A percentile compares a stretch with the other conserved stretches of the same genome.
These are phyloP conservation scores for Plasmodium vivax DNA, from an alignment of 169 alveolate species.

Conservation along the genomic window DNA sequence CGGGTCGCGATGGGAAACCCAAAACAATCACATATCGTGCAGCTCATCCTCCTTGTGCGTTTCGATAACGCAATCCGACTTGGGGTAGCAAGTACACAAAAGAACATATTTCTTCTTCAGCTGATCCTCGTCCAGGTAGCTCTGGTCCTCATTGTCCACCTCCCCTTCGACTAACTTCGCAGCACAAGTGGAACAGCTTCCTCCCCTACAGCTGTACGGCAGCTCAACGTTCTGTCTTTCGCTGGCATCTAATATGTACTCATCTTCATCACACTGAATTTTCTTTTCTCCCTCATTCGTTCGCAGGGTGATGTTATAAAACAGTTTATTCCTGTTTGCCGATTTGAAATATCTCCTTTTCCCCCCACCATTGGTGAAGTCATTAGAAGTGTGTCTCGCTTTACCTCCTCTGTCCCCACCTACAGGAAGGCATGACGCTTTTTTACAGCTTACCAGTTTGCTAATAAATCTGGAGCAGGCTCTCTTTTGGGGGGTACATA, in stretches of 20 bases:
- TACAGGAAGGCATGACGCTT: conserved; percentile 3
- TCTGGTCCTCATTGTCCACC: conserved; percentile 87
- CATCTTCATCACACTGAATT: conserved; percentile 87
- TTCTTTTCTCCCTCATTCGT: conserved; percentile 83
- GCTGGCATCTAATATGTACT: conserved; percentile 89
- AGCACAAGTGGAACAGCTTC: conserved; percentile 91
- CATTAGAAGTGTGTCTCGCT: background rate
- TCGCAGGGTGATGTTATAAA: conserved; percentile 69
- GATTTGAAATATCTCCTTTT: conserved; percentile 31
- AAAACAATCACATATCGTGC: conserved; percentile 41
- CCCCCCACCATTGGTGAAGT: background rate
- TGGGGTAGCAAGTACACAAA: conserved; percentile 88
- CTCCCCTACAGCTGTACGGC: conserved; percentile 91
- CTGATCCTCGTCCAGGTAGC: conserved; percentile 86
- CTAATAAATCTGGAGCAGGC: conserved; percentile 5
- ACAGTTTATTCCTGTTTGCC: conserved; percentile 21
- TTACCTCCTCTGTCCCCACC: background rate
- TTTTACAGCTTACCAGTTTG: conserved; percentile 8
- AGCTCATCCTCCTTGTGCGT: conserved; percentile 90
- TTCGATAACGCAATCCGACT: conserved; percentile 87
- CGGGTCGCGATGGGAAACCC: background rate
- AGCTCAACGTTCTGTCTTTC: conserved; percentile 89
- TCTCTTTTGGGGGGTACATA: background rate
- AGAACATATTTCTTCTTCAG: conserved; percentile 83
- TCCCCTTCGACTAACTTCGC: conserved; percentile 85